These are phyloP conservation scores for Fomes fomentarius DNA, from an alignment of 1,284 basidiomycete species.

Conservation along the genomic window DNA sequence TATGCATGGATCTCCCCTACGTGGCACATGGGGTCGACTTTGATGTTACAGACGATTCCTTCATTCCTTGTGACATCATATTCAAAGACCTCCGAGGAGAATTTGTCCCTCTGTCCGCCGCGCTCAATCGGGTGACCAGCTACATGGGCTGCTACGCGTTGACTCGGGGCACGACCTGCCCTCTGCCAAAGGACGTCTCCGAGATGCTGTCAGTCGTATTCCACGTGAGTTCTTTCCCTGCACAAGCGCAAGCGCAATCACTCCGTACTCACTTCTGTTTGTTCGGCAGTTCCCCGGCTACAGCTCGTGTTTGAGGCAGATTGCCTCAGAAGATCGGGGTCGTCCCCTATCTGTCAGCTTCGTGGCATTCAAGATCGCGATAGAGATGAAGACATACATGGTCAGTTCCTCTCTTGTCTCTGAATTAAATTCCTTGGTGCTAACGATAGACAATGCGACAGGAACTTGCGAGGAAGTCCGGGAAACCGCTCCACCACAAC, in stretches of 20 bases:
- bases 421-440: background rate
- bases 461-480: background rate
- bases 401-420: background rate
- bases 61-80: background rate
- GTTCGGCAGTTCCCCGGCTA: background rate
- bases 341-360: background rate
- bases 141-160: constrained; percentile 4
- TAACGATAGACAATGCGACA: background rate
- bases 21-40: background rate
- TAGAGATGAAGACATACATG: background rate
- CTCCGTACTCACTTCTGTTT: background rate
- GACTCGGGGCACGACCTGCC: background rate
- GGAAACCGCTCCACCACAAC: background rate
- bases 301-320: background rate
- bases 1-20: constrained; percentile 2
- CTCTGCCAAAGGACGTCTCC: background rate
- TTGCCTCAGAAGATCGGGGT: background rate
- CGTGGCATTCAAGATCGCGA: background rate
- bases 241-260: no score
- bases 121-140: background rate
- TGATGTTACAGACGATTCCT: background rate
- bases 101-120: background rate
- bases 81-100: constrained; percentile 1
- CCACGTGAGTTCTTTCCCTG: background rate
- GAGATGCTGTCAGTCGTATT: background rate